Conservation (phyloP, 2,329 filamentous ascomycete genomes). For the Diplodia mutila region DNA sequence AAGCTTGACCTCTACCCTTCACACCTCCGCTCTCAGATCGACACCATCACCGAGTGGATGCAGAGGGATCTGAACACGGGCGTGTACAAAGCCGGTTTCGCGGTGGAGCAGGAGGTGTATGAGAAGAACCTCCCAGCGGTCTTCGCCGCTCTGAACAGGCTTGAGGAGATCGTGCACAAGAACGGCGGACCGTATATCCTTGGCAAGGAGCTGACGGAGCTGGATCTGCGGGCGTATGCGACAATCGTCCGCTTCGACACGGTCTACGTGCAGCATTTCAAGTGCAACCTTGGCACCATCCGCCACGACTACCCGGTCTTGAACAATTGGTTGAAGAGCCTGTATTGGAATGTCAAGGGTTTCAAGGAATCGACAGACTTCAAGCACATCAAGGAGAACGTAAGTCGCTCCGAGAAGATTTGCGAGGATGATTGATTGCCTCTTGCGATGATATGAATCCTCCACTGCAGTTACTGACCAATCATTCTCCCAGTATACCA, state of each 20-base stretch:
- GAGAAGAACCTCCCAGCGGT: conserved; percentile 58
- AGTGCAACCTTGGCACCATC: conserved; percentile 65
- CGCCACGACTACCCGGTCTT: conserved; percentile 63
- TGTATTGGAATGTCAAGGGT: conserved; percentile 61
- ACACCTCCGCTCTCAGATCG: conserved; percentile 54
- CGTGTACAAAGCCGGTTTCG: conserved; percentile 67
- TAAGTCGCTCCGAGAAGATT: conserved; percentile 31
- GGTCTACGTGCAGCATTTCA: conserved; percentile 69
- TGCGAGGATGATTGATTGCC: background rate
- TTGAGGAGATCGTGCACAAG: conserved; percentile 54
- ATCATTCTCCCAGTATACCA: conserved; percentile 52
- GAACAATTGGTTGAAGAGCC: conserved; percentile 62
- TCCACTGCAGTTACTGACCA: background rate
- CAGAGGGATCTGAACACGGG: conserved; percentile 61
- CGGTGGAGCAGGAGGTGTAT: conserved; percentile 58
- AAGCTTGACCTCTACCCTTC: conserved; percentile 58
- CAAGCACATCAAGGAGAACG: conserved; percentile 69
- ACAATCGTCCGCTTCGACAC: conserved; percentile 64
- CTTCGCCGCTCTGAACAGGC: conserved; percentile 63
- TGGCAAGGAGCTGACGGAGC: conserved; percentile 59
- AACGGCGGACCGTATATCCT: conserved; percentile 61
- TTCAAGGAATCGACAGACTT: conserved; percentile 66
- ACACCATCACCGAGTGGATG: conserved; percentile 58
- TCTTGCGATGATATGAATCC: background rate
- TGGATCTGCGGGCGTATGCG: conserved; percentile 62